Percentiles rank a stretch among this genome's conserved stretches.
Conservation (phyloP, 768 basidiomycete genomes). For the Candolleomyces eurysporus region DNA sequence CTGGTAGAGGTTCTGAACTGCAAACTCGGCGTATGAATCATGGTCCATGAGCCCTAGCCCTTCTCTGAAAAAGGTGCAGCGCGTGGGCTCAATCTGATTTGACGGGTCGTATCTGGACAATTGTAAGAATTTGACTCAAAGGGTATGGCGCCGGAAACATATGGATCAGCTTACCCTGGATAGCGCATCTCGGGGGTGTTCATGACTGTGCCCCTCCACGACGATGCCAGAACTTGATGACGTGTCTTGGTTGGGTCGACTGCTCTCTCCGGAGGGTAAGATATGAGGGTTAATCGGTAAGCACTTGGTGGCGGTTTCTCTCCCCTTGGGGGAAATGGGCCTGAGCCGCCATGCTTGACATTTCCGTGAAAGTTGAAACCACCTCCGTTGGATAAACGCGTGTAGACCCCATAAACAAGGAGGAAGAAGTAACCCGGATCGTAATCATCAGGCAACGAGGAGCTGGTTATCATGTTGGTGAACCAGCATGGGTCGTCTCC, state of each 20-base stretch:
- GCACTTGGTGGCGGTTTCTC: not conserved
- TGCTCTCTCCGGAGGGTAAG: not conserved
- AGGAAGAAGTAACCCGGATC: not conserved
- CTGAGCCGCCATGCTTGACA: not conserved
- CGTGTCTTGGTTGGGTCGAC: not conserved
- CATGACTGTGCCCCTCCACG: not conserved
- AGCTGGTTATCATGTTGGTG: not conserved
- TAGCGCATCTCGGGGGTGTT: not conserved
- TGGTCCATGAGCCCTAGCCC: not conserved
- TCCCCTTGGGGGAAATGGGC: not conserved
- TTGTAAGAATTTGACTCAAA: not conserved
- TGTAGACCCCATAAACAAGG: not conserved
- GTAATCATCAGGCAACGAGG: not conserved
- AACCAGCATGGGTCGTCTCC: not conserved
- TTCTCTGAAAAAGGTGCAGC: not conserved
- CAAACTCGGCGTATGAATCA: not conserved
- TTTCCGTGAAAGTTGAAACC: not conserved
- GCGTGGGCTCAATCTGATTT: not conserved
- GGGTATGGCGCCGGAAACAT: not conserved
- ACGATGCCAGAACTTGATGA: not conserved
- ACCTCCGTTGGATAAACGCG: not conserved
- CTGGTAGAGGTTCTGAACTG: not conserved
- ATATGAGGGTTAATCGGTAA: not conserved
- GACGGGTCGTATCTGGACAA: not conserved
- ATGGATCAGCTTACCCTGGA: not conserved